Evolutionary conservation across 2,329 filamentous ascomycete species (phyloP), one percentile per base, ranked within the genome.

Genomic region (Dactylellina cionopaga): DNA sequence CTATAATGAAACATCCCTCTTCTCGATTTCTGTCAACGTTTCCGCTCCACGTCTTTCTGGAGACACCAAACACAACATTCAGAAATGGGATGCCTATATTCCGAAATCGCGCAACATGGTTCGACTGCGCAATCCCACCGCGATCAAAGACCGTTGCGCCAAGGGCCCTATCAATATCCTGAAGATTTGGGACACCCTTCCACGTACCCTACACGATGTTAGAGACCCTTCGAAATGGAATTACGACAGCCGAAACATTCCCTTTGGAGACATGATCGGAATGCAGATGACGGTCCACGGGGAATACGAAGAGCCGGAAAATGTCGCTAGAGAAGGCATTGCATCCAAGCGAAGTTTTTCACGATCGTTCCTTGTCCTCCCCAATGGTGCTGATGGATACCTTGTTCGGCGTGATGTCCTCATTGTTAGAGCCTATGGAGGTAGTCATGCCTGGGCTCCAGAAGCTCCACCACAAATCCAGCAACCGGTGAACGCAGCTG

Each of bases 331-430:
- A 7, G 56, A 62, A 31, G 69, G 71, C 49, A 84, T 85, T 44
- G 85, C 85, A 43, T 84, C 87, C 35, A 87, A 88, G 76, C 88
- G 92, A 71, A 92, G 90, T 79, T 96, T 96, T 80, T 92, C 92
- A 59, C 88, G 92, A 54, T 90, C 87, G 0, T 92, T 96, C 78
- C 83, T 93, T 39, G 84, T 96, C 15, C 91, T 91, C 0, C 92
- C 92, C 0, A 91, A 90, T 29, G 85, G 84, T 31, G 86, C 87
- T 0, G 84, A 87, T 3, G 86, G 87, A 15, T 85, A 96, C 62
- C 86, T 92, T 49, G 90, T 96, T 35, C 84, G 93, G 75, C 93
- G 87, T 79, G 92, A 96, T 80, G 87, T 92, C 81, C 83, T 96
- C 37, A 88, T 87, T 11, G 81, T 96, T 52, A 87, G 90, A 75